A percentile compares a stretch with the other conserved stretches of the same genome.
phyloP scores from a whole-genome alignment of 2,329 filamentous ascomycete genomes.

The Aspergillus udagawae region DNA sequence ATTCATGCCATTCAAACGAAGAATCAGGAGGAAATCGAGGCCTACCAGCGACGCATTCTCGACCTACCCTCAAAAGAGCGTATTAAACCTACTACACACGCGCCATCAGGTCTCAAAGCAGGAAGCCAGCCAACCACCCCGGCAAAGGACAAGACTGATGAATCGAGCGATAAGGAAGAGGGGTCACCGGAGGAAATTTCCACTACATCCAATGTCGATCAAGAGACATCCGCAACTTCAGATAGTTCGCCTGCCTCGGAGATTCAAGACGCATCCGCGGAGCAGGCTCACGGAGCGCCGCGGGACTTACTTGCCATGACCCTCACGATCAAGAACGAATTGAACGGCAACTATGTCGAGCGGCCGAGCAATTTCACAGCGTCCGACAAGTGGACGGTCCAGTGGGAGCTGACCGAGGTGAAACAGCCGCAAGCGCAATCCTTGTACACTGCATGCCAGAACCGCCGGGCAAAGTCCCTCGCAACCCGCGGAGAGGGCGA shows the following conservation, averaged over 20 bases:
- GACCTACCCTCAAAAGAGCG: conserved; percentile 25
- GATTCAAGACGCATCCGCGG: neutral
- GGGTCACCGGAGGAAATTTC: neutral
- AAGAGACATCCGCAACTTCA: neutral
- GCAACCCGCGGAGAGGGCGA: conserved; percentile 34
- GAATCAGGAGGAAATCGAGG: conserved; percentile 61
- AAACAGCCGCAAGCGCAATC: conserved; percentile 39
- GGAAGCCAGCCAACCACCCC: neutral
- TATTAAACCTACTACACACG: conserved; percentile 8
- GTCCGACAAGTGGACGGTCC: conserved; percentile 63
- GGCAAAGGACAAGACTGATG: neutral
- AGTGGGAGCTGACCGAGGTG: conserved; percentile 71
- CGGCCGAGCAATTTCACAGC: conserved; percentile 53
- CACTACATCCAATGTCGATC: neutral
- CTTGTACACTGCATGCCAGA: conserved; percentile 56
- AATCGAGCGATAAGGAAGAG: conserved; percentile 1
- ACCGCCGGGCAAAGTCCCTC: conserved; percentile 51
- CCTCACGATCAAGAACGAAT: conserved; percentile 66
- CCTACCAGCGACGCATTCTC: conserved; percentile 57
- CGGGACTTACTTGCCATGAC: conserved; percentile 61
- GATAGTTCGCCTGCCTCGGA: neutral
- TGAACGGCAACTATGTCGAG: conserved; percentile 61
- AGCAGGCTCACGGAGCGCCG: neutral
- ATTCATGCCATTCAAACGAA: conserved; percentile 70
- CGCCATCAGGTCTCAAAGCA: neutral